Conservation (phyloP, 306 rosid genomes). For the Fragaria iinumae region DNA sequence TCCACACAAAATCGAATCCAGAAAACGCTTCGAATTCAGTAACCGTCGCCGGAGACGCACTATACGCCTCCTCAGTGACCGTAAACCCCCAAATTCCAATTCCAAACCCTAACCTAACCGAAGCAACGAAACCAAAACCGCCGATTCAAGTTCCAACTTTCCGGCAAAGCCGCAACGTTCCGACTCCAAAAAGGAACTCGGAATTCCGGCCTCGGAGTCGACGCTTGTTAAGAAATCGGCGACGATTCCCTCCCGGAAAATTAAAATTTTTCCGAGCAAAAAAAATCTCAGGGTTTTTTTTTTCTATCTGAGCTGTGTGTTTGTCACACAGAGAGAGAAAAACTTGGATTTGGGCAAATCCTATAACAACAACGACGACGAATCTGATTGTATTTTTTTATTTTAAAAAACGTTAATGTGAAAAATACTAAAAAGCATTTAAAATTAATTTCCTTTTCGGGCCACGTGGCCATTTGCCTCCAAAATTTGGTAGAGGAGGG, state of each 20-base stretch:
- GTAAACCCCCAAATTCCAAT: conserved; percentile 17
- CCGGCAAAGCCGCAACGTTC: background rate
- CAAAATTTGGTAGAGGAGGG: conserved; percentile 27
- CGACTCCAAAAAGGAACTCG: background rate
- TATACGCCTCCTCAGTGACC: background rate
- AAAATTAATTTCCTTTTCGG: background rate
- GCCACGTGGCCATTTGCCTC: conserved; percentile 19
- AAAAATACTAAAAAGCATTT: background rate
- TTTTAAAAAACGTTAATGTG: background rate
- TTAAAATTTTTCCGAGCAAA: background rate
- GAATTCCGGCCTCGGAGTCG: conserved; percentile 5
- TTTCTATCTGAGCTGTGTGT: conserved; percentile 17
- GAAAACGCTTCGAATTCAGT: background rate
- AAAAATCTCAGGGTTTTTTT: background rate
- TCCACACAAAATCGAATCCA: conserved; percentile 22
- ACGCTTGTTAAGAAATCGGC: background rate
- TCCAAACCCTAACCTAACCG: conserved; percentile 21
- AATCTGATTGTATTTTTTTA: background rate
- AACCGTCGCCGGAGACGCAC: background rate
- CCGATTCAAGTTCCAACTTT: conserved; percentile 13
- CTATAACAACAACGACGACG: background rate
- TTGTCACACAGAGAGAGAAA: background rate
- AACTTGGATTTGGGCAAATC: background rate
- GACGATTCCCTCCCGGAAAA: conserved; percentile 5
- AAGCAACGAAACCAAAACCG: background rate